Evolutionary conservation across 768 basidiomycete species (phyloP), one percentile per base, ranked within the genome.

Genomic region (Boletellus emodensis): DNA sequence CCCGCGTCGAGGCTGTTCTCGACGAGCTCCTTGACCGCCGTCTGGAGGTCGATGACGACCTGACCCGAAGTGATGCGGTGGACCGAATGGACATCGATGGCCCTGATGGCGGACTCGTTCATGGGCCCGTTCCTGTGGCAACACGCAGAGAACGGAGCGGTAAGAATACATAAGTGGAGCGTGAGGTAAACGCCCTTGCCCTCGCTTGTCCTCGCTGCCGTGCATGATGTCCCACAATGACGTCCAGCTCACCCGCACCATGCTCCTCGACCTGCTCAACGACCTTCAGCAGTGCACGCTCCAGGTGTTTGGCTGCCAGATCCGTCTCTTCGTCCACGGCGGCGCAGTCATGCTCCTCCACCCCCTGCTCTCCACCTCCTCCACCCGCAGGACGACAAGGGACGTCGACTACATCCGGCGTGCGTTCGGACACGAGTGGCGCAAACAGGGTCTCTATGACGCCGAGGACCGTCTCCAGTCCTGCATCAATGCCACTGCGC

Each of bases 1-100:
- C 87, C 88, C 1, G 96, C 94, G 66, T 99, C 96, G 26, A 97
- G 72, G 51, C 91, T 90, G 65, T 99, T 99, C 70, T 99, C 96
- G 2, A 99, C 81, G 9, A 98, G 81, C 67, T 99, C 96, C 65
- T 98, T 99, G 51, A 97, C 85, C 2, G 93, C 92, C 0, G 88
- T 90, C 64, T 94, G 92, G 1, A 98, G 79, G 64, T 96, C 93
- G 24, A 94, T 77, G 1, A 98, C 88, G 40, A 98, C 95, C 66
- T 98, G 96, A 2, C 95, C 95, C 2, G 92, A 92, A 0, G 94
- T 90, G 47, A 99, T 90, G 47, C 81, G 77, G 66, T 98, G 96
- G 10, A 94, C 76, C 3, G 94, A 90, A 5, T 76, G 68, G 3
- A 72, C 69, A 60, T 94, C 91, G 56, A 97, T 93, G 5, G 85